phyloP scores from a whole-genome alignment of 768 basidiomycete species.

The Rhodosporidiobolus sp. region DNA sequence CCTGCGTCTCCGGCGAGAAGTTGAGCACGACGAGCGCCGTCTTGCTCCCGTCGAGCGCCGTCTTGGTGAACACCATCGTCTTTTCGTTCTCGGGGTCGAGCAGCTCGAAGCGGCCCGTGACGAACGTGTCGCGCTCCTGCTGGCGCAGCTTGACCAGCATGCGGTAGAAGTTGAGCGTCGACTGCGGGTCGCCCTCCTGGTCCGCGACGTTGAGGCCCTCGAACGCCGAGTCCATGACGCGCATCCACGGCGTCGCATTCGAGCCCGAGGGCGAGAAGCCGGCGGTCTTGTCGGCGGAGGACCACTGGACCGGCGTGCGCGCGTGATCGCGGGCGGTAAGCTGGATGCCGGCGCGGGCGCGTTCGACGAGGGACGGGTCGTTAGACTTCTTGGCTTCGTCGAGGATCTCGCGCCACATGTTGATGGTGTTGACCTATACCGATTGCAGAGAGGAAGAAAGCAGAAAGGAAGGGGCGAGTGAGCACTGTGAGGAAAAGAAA shows the following conservation, averaged over 20 bases:
- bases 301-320: conserved; percentile 58
- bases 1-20: conserved; percentile 31
- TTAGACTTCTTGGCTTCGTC: background rate
- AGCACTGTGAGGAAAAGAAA: background rate
- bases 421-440: conserved; percentile 23
- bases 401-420: conserved; percentile 19
- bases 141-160: conserved; percentile 58
- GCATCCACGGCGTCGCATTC: conserved; percentile 25
- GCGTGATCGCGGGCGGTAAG: conserved; percentile 60
- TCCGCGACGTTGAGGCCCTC: conserved; percentile 48
- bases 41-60: conserved; percentile 44
- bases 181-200: conserved; percentile 56
- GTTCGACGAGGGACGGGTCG: conserved; percentile 12
- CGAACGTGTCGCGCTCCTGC: conserved; percentile 58
- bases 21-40: conserved; percentile 48
- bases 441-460: background rate
- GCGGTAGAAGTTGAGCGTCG: conserved; percentile 64
- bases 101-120: conserved; percentile 62
- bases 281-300: conserved; percentile 12
- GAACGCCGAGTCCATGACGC: conserved; percentile 35
- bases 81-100: conserved; percentile 55
- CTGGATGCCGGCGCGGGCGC: conserved; percentile 24
- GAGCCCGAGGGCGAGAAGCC: conserved; percentile 17
- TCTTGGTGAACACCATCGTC: conserved; percentile 60
- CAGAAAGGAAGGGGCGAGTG: background rate